These are phyloP conservation scores for Teratosphaeria pseudoeucalypti DNA, from an alignment of 2,329 filamentous ascomycete genomes.

Conservation along the genomic window DNA sequence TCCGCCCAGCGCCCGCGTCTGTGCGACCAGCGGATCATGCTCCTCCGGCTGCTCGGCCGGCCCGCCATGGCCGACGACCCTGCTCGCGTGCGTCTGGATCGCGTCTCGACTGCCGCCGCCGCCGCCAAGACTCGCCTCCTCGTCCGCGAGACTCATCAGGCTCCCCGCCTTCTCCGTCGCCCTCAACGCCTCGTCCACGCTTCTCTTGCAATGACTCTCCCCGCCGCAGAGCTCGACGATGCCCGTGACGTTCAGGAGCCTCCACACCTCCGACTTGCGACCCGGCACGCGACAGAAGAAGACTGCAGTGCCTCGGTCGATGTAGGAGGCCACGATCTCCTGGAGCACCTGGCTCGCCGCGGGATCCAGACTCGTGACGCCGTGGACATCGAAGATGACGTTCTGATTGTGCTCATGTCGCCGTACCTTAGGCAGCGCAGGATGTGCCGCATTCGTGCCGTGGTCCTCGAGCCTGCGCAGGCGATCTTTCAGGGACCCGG, in stretches of 20 bases:
- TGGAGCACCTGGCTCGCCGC: slow-evolving; percentile 83
- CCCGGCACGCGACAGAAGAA: slow-evolving; percentile 56
- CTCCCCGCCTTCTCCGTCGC: neutral
- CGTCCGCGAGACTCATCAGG: neutral
- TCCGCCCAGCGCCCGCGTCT: neutral
- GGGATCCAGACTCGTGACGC: slow-evolving; percentile 89
- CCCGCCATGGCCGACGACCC: neutral
- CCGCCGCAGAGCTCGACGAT: slow-evolving; percentile 80
- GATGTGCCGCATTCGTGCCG: slow-evolving; percentile 68
- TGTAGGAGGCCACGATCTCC: slow-evolving; percentile 77
- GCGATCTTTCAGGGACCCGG: slow-evolving; percentile 72
- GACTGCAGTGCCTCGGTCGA: slow-evolving; percentile 63
- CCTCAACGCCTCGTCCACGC: slow-evolving; percentile 74
- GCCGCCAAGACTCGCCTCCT: neutral
- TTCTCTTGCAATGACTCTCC: slow-evolving; percentile 63
- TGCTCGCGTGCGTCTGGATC: neutral
- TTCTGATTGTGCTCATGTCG: slow-evolving; percentile 75
- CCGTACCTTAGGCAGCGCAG: slow-evolving; percentile 71
- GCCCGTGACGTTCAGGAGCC: slow-evolving; percentile 64
- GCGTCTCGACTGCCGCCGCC: neutral
- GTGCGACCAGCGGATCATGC: slow-evolving; percentile 2
- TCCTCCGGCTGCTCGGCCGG: slow-evolving; percentile 2
- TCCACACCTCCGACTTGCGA: slow-evolving; percentile 48
- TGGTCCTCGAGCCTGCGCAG: slow-evolving; percentile 79
- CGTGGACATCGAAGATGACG: slow-evolving; percentile 93